phyloP scores from a whole-genome alignment of 2,329 filamentous ascomycete species.

The Bimuria novae-zelandiae region DNA sequence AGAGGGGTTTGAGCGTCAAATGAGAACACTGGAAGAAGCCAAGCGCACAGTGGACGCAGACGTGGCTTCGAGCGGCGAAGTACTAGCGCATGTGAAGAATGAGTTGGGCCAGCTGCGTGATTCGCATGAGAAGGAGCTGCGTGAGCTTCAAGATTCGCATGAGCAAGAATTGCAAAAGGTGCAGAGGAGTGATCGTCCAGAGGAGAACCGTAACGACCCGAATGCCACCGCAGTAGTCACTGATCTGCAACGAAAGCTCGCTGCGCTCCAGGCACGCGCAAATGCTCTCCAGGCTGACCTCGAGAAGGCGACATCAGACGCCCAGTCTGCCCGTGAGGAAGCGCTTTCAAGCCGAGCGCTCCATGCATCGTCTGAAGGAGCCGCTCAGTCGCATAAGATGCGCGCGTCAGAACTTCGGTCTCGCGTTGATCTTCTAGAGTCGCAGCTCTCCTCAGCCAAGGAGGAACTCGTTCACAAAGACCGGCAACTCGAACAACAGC shows the following conservation, averaged over 20 bases:
- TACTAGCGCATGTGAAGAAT: constrained; percentile 20
- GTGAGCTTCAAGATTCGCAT: constrained; percentile 15
- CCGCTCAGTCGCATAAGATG: constrained; percentile 13
- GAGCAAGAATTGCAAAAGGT: constrained; percentile 16
- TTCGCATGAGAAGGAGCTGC: constrained; percentile 18
- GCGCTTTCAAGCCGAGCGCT: constrained; percentile 17
- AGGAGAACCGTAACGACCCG: constrained; percentile 2
- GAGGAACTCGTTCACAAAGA: constrained; percentile 31
- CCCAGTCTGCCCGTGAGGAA: constrained; percentile 30
- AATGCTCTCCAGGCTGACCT: constrained; percentile 32
- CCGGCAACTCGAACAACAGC: constrained; percentile 29
- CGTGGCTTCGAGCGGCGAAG: constrained; percentile 11
- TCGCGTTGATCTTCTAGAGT: constrained; percentile 27
- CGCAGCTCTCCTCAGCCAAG: constrained; percentile 32
- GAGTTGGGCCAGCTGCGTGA: constrained; percentile 21
- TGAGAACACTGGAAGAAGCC: constrained; percentile 21
- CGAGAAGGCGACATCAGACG: constrained; percentile 31
- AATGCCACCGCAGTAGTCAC: constrained; percentile 14
- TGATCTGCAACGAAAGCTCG: constrained; percentile 26
- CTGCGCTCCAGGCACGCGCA: constrained; percentile 30
- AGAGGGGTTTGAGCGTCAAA: constrained; percentile 28
- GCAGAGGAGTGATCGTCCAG: constrained; percentile 7
- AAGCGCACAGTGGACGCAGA: constrained; percentile 22
- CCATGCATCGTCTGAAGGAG: constrained; percentile 14
- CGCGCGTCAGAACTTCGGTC: constrained; percentile 29